A percentile compares a stretch with the other conserved stretches of the same genome.
Evolutionary conservation across 1,284 basidiomycete genomes (phyloP).

Genomic region (Leucoagaricus sp.): DNA sequence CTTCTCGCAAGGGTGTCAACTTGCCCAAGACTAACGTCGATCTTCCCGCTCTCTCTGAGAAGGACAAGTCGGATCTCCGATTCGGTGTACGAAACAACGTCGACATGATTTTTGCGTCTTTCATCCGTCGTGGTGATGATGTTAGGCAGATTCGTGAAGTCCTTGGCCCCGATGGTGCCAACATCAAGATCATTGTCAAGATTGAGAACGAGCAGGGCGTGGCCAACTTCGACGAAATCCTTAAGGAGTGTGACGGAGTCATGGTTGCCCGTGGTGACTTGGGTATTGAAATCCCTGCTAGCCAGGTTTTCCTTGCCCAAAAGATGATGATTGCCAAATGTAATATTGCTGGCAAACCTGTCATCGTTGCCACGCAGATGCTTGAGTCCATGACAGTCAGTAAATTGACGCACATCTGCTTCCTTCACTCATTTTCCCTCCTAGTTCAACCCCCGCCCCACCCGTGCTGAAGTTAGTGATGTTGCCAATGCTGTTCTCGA

Average conservation of each 20-base stretch:
- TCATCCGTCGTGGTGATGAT: constrained; percentile 92
- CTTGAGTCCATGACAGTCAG: constrained; percentile 97
- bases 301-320: constrained; percentile 96
- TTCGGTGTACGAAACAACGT: constrained; percentile 98
- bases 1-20: constrained; percentile 99
- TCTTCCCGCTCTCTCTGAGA: constrained; percentile 95
- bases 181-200: constrained; percentile 98
- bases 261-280: constrained; percentile 99
- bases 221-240: constrained; percentile 96
- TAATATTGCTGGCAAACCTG: constrained; percentile 95
- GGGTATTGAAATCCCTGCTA: constrained; percentile 97
- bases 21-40: constrained; percentile 98
- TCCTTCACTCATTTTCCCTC: constrained; percentile 19
- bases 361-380: constrained; percentile 99
- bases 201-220: constrained; percentile 99
- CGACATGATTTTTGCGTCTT: constrained; percentile 99
- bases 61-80: constrained; percentile 93
- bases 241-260: constrained; percentile 92
- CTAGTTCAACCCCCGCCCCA: constrained; percentile 94
- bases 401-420: constrained; percentile 15
- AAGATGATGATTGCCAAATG: constrained; percentile 99
- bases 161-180: constrained; percentile 89
- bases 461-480: constrained; percentile 96
- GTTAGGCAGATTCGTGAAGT: constrained; percentile 90
- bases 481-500: constrained; percentile 98